Base-by-base conservation (phyloP, 208 protist genomes). In the Novymonas esmeraldas region DNA sequence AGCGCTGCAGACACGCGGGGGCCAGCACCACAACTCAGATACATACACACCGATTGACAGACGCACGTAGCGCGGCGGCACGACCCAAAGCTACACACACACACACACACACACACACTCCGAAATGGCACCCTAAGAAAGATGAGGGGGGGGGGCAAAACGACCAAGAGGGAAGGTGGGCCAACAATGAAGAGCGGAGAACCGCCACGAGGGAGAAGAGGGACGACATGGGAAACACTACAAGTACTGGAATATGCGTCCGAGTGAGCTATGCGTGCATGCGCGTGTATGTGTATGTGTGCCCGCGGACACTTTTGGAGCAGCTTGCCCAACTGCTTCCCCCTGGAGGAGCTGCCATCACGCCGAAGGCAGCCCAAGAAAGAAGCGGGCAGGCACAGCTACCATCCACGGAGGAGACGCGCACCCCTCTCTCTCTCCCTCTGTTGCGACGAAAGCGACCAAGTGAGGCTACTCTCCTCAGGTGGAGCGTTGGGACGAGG, bases 31-130 rank as follows among this genome's bases (percentile, higher is more conserved):
- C 33, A 5, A 26, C 7, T 58, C 33, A n/a, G 7, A 34, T 56
- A 44, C 52, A 58, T 58, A 39, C 52, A 18, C 16, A 48, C 31
- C 31, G n/a, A n/a, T 22, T 26, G 34, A 58, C 33, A 41, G 52
- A 29, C n/a, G 31, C n/a, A n/a, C n/a, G n/a, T n/a, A n/a, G n/a
- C n/a, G n/a, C n/a, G n/a, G n/a, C n/a, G n/a, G n/a, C n/a, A n/a
- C n/a, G n/a, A n/a, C n/a, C n/a, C n/a, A n/a, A n/a, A n/a, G n/a
- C n/a, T 26, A 22, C 52, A 58, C 52, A 44, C 31, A 58, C 42
- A 44, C n/a, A 42, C 13, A 34, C 38, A 22, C 52, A 44, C 52
- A 28, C 29, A 26, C 52, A 58, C 38, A 24, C 52, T 44, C 22
- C 10, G 22, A 41, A 34, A 42, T 29, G 42, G 9, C 6, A 29